Evolutionary conservation across 208 protist species (phyloP).

Genomic region (Acanthamoeba triangularis): DNA sequence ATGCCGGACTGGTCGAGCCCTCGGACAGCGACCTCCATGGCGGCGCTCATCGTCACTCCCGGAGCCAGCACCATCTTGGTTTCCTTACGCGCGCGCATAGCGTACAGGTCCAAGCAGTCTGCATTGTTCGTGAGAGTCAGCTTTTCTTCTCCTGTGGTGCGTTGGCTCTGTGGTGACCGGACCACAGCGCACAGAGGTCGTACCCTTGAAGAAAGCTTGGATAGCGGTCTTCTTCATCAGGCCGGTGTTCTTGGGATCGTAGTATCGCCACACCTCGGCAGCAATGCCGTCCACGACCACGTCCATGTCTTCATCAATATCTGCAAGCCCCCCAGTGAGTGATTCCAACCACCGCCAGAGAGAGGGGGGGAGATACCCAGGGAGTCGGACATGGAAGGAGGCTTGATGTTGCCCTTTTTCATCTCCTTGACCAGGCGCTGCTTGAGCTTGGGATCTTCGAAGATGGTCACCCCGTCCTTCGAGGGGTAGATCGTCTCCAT

Average conservation of each 20-base stretch:
- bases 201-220: conserved; percentile 63
- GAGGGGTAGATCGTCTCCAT: conserved; percentile 73
- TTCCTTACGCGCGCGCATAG: neutral
- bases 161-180: no score
- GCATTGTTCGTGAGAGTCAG: neutral
- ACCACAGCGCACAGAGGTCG: no score
- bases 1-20: neutral
- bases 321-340: neutral
- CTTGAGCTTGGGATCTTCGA: conserved; percentile 75
- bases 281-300: neutral
- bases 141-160: no score
- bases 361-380: neutral
- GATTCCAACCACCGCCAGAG: neutral
- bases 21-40: neutral
- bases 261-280: conserved; percentile 66
- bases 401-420: conserved; percentile 66
- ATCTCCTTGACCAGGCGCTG: conserved; percentile 55
- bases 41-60: conserved; percentile 30
- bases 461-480: conserved; percentile 35
- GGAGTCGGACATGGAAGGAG: conserved; percentile 19
- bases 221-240: conserved; percentile 53
- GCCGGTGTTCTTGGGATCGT: conserved; percentile 65
- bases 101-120: conserved; percentile 72
- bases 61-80: conserved; percentile 42
- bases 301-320: conserved; percentile 70